Conservation (phyloP, 1,284 basidiomycete species). For the Inonotus obliquus region DNA sequence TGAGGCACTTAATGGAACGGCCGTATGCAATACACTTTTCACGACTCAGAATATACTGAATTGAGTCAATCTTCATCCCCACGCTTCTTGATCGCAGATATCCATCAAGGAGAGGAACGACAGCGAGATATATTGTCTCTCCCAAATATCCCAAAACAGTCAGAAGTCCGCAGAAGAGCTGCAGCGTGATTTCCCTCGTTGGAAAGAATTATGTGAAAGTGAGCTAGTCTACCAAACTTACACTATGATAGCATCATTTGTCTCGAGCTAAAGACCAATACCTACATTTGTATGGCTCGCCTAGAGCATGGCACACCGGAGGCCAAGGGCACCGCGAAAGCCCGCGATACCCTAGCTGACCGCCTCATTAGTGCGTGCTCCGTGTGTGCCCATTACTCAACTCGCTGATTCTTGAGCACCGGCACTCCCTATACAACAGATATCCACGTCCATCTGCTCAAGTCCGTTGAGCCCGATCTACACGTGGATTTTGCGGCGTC, state of each 20-base stretch:
- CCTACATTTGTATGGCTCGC: not conserved
- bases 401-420: not conserved
- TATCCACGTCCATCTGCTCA: constrained; percentile 6
- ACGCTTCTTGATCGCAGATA: constrained; percentile 1
- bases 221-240: constrained; percentile 27
- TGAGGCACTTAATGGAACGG: constrained; percentile 60
- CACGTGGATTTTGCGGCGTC: not conserved
- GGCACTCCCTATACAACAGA: not conserved
- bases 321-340: constrained; percentile 29
- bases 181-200: constrained; percentile 52
- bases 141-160: constrained; percentile 45
- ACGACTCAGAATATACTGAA: not conserved
- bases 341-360: constrained; percentile 53
- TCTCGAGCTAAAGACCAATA: constrained; percentile 8
- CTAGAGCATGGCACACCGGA: constrained; percentile 61
- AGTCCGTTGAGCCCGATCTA: not conserved
- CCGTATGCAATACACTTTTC: constrained; percentile 38
- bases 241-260: constrained; percentile 8
- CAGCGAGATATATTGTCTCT: constrained; percentile 82
- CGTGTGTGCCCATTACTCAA: constrained; percentile 1
- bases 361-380: constrained; percentile 53
- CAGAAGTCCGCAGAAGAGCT: constrained; percentile 42
- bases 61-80: not conserved
- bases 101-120: constrained; percentile 68
- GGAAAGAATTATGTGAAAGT: constrained; percentile 61